These are phyloP conservation scores for Trametes coccinea DNA, from an alignment of 768 basidiomycete genomes.

Conservation along the genomic window DNA sequence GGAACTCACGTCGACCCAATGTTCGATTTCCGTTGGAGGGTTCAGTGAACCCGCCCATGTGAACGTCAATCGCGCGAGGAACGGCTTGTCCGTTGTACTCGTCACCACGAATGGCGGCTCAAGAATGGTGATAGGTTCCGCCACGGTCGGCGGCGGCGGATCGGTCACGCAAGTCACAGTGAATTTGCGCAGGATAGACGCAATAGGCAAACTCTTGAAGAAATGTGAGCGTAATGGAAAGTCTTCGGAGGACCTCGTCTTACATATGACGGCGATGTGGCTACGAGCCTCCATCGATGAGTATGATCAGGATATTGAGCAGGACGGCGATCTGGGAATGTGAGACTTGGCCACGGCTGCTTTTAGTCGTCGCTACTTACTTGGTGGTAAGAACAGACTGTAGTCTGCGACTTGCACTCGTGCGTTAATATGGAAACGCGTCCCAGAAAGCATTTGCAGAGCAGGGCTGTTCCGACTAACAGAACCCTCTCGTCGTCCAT, in stretches of 20 bases:
- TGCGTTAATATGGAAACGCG: slow-evolving; percentile 49
- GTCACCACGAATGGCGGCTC: slow-evolving; percentile 43
- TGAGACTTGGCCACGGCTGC: background rate
- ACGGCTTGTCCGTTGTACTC: slow-evolving; percentile 45
- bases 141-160: slow-evolving; percentile 38
- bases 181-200: slow-evolving; percentile 35
- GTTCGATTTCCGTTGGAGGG: slow-evolving; percentile 44
- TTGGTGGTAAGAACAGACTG: slow-evolving; percentile 44
- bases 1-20: slow-evolving; percentile 49
- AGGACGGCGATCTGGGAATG: slow-evolving; percentile 36
- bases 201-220: slow-evolving; percentile 37
- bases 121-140: slow-evolving; percentile 34
- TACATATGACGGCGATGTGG: slow-evolving; percentile 28
- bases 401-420: slow-evolving; percentile 45
- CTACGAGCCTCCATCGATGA: slow-evolving; percentile 49
- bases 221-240: background rate
- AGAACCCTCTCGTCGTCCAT: background rate
- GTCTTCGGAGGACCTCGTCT: no score
- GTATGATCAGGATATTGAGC: slow-evolving; percentile 32
- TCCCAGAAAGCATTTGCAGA: slow-evolving; percentile 25
- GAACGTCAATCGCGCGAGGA: slow-evolving; percentile 44
- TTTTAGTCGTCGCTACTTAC: slow-evolving; percentile 28
- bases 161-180: slow-evolving; percentile 41
- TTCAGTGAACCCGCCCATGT: slow-evolving; percentile 45
- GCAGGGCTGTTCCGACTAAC: background rate